These are phyloP conservation scores for Rhodotorula sp. DNA, from an alignment of 1,284 basidiomycete genomes.

Conservation along the genomic window DNA sequence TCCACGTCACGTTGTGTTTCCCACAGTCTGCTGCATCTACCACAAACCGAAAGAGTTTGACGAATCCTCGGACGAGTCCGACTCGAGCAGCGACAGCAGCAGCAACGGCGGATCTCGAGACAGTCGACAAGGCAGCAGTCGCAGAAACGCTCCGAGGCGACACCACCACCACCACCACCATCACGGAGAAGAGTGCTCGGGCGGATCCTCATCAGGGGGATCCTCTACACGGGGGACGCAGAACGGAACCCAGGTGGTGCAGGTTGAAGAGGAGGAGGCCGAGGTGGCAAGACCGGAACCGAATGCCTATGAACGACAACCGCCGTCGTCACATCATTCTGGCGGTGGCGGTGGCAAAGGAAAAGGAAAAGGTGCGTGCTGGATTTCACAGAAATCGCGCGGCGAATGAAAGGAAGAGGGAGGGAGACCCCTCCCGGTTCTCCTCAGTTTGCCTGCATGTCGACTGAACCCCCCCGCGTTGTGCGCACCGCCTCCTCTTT, in stretches of 20 bases:
- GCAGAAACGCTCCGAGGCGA: background rate
- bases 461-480: background rate
- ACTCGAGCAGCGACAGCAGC: conserved; percentile 6
- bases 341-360: background rate
- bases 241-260: background rate
- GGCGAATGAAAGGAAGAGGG: background rate
- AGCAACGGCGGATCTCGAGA: conserved; percentile 26
- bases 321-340: background rate
- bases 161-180: conserved; percentile 14
- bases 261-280: background rate
- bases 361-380: conserved; percentile 4
- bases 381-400: too few relatives aligned
- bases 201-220: background rate
- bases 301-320: conserved; percentile 7
- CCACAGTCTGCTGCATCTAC: conserved; percentile 80
- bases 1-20: background rate
- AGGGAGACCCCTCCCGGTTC: background rate
- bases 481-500: background rate
- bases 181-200: conserved; percentile 1
- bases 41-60: conserved; percentile 66
- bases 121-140: conserved; percentile 2
- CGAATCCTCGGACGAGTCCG: conserved; percentile 56
- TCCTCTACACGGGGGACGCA: background rate
- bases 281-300: background rate
- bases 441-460: background rate